Evolutionary conservation across 352 stramenopile genomes (phyloP), one percentile per base, ranked within the genome.

Genomic region (Vaucheria bursata): DNA sequence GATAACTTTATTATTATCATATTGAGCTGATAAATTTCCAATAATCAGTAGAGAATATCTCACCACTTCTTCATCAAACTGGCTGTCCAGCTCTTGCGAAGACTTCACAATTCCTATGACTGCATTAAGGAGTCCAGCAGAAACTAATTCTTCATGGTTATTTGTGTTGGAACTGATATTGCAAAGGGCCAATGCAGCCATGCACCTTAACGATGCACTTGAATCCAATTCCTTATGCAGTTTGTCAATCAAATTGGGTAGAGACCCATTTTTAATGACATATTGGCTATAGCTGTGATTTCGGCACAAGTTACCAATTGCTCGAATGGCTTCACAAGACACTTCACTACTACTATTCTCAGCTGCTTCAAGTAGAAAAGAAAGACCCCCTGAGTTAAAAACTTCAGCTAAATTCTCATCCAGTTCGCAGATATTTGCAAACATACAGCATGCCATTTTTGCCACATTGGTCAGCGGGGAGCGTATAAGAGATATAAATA

Each of bases 281-380:
- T 94, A 75, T 75, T 97, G 89, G 33, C 90, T 92, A 69, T 97
- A 96, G 71, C 98, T 92, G 74, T 93, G 95, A 79, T 97, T 98
- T 0, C 92, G 91, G 3, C 93, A 92, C 34, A 98, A 81, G 80
- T 97, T 98, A 7, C 94, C 94, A 7, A 98, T 75, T 31, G 89
- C 91, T 29, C 94, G 89, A 0, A 92, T 92, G 3, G 93, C 91
- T 79, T 98, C 94, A 25, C 94, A 87, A 83, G 96, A 92, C 3
- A 96, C 90, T 50, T 72, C 25, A 2, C 1, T 2, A 3, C n/a
- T 31, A 36, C 65, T 35, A 36, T 35, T 40, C 18, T 35, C 65
- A 37, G 33, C 29, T 7, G 65, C 65, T 2, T 72, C 52, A 6
- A 83, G 72, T 6, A 83, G 78, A 0, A 75, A 68, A n/a, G 90